Conservation (phyloP, 2,329 filamentous ascomycete species). For the Aspergillus sp. region DNA sequence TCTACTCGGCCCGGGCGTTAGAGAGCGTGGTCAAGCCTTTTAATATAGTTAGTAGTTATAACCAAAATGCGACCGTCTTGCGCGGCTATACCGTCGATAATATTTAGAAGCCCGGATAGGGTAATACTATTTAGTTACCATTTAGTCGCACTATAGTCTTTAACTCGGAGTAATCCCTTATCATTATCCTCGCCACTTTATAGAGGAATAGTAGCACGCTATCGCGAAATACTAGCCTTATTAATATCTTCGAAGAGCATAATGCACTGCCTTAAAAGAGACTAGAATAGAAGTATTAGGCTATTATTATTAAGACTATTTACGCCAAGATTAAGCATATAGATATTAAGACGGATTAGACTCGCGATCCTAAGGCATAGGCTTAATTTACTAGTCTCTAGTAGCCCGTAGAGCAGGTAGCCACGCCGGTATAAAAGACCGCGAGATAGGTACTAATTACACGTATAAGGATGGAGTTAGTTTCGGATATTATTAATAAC, state of each 20-base stretch:
- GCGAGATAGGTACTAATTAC: conserved; percentile 13
- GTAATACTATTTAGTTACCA: conserved; percentile 45
- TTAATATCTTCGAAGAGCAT: conserved; percentile 29
- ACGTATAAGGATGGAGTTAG: conserved; percentile 55
- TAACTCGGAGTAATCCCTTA: not conserved
- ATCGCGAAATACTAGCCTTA: not conserved
- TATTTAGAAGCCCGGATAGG: conserved; percentile 67
- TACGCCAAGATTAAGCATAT: conserved; percentile 51
- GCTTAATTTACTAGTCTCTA: conserved; percentile 64
- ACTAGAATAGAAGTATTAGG: conserved; percentile 47
- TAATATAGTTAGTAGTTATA: conserved; percentile 70
- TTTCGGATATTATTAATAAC: conserved; percentile 67
- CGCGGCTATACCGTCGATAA: conserved; percentile 70
- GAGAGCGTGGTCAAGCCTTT: conserved; percentile 61
- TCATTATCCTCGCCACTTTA: not conserved
- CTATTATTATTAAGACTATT: conserved; percentile 52
- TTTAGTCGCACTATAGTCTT: not conserved
- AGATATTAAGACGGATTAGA: conserved; percentile 57
- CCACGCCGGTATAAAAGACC: conserved; percentile 66
- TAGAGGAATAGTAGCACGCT: not conserved
- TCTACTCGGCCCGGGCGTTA: conserved; percentile 66
- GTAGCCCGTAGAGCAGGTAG: conserved; percentile 68
- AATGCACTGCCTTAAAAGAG: conserved; percentile 48
- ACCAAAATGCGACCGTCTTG: conserved; percentile 72
- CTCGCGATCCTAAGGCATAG: conserved; percentile 59